phyloP scores from a whole-genome alignment of 352 stramenopile species.

The Globisporangium yorkense region DNA sequence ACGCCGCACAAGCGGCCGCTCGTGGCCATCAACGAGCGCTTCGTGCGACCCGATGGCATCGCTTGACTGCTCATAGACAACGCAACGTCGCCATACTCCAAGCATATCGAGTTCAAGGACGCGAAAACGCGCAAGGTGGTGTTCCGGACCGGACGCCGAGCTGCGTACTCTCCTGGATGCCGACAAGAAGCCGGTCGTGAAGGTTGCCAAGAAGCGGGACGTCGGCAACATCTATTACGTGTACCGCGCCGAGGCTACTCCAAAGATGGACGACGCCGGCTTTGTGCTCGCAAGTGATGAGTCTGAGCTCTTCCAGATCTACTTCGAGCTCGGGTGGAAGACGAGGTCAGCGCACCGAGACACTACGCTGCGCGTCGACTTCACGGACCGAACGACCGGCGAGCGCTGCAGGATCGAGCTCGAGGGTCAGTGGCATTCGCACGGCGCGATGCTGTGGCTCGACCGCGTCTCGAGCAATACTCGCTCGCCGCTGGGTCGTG shows the following conservation, averaged over 20 bases:
- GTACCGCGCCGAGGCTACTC: not conserved
- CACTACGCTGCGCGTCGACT: conserved; percentile 3
- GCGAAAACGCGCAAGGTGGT: not conserved
- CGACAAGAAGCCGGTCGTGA: not conserved
- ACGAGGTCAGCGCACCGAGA: conserved; percentile 1
- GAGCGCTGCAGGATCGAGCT: conserved; percentile 2
- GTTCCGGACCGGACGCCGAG: not conserved
- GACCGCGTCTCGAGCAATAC: not conserved
- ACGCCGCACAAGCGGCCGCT: not conserved
- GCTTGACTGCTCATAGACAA: not conserved
- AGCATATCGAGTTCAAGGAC: conserved; percentile 6
- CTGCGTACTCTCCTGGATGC: not conserved
- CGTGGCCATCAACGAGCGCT: conserved; percentile 3
- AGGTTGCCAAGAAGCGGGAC: not conserved
- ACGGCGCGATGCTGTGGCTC: conserved; percentile 2
- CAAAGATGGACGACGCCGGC: not conserved
- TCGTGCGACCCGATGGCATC: not conserved
- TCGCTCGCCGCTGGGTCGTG: not conserved
- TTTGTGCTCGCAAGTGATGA: too few species aligned
- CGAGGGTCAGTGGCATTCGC: not conserved
- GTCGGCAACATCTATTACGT: conserved; percentile 1
- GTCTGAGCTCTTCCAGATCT: conserved; percentile 3
- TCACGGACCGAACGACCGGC: conserved; percentile 1
- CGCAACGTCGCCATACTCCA: conserved; percentile 1
- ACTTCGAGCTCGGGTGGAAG: not conserved